Percentiles rank a stretch among this genome's conserved stretches.
Conservation (phyloP, 2,329 filamentous ascomycete species). For the Ploettnerulaceae sp. region DNA sequence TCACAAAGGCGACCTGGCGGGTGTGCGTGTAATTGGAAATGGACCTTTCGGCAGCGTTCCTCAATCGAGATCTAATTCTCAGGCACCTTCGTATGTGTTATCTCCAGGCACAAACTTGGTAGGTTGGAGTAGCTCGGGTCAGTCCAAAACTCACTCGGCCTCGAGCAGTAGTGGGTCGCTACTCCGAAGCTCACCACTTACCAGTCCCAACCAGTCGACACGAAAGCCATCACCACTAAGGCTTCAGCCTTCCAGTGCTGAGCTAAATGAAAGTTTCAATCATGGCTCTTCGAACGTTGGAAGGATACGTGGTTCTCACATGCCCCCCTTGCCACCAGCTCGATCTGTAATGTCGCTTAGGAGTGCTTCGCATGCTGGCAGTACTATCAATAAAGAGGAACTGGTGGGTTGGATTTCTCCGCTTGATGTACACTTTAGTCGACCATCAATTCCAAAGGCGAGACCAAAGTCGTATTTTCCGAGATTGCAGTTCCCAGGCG, state of each 20-base stretch:
- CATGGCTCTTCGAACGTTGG: conserved; percentile 13
- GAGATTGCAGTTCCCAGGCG: conserved; percentile 17
- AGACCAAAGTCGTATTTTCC: conserved; percentile 22
- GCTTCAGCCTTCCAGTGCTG: conserved; percentile 9
- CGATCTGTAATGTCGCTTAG: conserved; percentile 4
- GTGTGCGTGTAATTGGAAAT: conserved; percentile 25
- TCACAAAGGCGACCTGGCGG: conserved; percentile 27
- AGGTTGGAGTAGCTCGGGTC: conserved; percentile 15
- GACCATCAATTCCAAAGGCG: conserved; percentile 17
- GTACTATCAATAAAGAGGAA: conserved; percentile 1
- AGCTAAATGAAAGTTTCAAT: neutral
- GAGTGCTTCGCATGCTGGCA: conserved; percentile 2
- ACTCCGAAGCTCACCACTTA: conserved; percentile 6
- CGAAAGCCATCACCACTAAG: conserved; percentile 24
- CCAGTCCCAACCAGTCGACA: conserved; percentile 7
- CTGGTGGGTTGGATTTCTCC: conserved; percentile 22
- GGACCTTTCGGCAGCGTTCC: conserved; percentile 27
- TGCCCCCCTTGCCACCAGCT: conserved; percentile 19
- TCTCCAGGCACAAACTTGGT: conserved; percentile 13
- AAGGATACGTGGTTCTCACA: conserved; percentile 14
- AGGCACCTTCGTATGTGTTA: conserved; percentile 19
- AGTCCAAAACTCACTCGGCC: conserved; percentile 2
- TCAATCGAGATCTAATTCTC: conserved; percentile 25
- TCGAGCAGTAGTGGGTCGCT: conserved; percentile 13
- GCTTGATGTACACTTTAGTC: conserved; percentile 24